A percentile compares a stretch with the other conserved stretches of the same genome.
phyloP scores from a whole-genome alignment of 768 basidiomycete species.

The Paxillus rubicundulus region DNA sequence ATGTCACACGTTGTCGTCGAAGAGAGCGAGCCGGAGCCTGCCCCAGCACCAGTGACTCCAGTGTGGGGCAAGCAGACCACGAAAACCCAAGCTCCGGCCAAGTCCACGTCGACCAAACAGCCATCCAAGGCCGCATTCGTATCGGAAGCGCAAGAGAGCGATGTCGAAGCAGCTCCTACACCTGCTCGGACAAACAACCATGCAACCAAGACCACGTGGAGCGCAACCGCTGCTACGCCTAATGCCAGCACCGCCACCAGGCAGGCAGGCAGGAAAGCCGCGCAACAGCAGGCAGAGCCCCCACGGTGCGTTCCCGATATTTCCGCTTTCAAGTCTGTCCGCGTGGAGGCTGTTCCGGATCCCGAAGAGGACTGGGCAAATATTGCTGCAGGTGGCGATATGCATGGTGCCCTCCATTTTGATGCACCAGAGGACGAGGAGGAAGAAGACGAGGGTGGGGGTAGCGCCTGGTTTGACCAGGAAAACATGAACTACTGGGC shows the following conservation, averaged over 20 bases:
- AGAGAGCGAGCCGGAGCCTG: conserved; percentile 14
- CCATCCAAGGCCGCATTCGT: conserved; percentile 15
- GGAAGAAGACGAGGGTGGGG: conserved; percentile 16
- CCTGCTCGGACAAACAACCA: conserved; percentile 11
- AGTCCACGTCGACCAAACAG: conserved; percentile 10
- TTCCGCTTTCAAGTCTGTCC: conserved; percentile 1
- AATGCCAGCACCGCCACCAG: neutral
- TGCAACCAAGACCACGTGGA: conserved; percentile 16
- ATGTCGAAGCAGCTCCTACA: conserved; percentile 5
- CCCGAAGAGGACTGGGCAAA: conserved; percentile 10
- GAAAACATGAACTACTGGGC: conserved; percentile 28
- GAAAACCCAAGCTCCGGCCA: conserved; percentile 1
- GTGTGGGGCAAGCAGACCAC: conserved; percentile 16
- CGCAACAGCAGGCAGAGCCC: conserved; percentile 7
- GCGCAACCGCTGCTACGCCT: conserved; percentile 1
- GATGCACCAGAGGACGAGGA: conserved; percentile 7
- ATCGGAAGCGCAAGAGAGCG: conserved; percentile 22
- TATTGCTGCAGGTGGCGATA: neutral
- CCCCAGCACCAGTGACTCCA: neutral
- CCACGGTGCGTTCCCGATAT: conserved; percentile 8
- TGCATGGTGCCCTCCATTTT: conserved; percentile 8
- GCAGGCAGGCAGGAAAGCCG: conserved; percentile 15
- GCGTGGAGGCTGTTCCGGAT: conserved; percentile 14
- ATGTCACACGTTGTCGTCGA: neutral
- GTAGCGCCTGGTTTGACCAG: conserved; percentile 24